phyloP scores from a whole-genome alignment of 805 yeast species.

The Priceomyces haplophilus region DNA sequence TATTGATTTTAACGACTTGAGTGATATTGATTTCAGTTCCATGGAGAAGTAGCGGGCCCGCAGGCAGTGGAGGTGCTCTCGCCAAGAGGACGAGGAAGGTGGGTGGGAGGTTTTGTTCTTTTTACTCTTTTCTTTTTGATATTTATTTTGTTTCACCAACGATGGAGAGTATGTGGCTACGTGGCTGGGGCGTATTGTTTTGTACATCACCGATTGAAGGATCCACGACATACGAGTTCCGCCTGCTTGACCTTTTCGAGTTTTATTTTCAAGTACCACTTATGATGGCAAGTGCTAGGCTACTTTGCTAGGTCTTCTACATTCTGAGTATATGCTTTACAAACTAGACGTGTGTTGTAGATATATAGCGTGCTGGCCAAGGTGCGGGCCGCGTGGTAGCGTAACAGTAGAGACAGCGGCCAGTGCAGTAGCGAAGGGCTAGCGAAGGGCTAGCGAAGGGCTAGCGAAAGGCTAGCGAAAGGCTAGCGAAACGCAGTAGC shows the following conservation, averaged over 20 bases:
- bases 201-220: not conserved
- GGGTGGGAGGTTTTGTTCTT: not conserved
- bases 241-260: not conserved
- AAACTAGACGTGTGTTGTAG: too few relatives aligned
- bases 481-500: too few relatives aligned
- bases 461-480: too few relatives aligned
- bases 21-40: conserved; percentile 7
- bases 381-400: too few relatives aligned
- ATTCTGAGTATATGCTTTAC: not conserved
- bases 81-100: not conserved
- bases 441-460: too few relatives aligned
- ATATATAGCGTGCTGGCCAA: too few relatives aligned
- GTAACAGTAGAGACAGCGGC: too few relatives aligned
- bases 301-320: not conserved
- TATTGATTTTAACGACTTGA: conserved; percentile 7
- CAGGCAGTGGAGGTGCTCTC: too few relatives aligned
- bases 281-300: not conserved
- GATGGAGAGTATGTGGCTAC: not conserved
- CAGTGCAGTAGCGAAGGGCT: too few relatives aligned
- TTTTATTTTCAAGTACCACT: not conserved
- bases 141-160: not conserved
- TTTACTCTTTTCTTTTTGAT: not conserved
- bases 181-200: not conserved
- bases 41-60: conserved; percentile 2
- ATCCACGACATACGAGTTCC: not conserved